These are phyloP conservation scores for Entomortierella parvispora DNA, from an alignment of 192 early-diverging fungal species.

Conservation along the genomic window DNA sequence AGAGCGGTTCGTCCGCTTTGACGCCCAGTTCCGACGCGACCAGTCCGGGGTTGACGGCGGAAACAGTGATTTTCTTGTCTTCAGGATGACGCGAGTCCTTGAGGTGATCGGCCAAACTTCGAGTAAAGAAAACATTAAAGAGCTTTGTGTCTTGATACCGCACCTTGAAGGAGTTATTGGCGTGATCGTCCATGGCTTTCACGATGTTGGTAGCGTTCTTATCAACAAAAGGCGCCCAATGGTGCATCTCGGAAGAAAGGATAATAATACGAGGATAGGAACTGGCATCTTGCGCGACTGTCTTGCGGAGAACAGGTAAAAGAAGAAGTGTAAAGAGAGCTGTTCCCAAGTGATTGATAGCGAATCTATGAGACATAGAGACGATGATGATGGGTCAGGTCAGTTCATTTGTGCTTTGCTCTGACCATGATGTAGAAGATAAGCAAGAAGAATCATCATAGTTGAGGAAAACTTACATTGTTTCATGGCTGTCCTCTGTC, in stretches of 20 bases:
- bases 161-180: background rate
- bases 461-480: constrained; percentile 18
- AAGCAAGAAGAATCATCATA: too few relatives aligned
- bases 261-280: constrained; percentile 25
- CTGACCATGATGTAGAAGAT: too few relatives aligned
- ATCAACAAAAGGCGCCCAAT: constrained; percentile 6
- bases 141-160: constrained; percentile 28
- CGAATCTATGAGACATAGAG: too few relatives aligned
- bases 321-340: constrained; percentile 25
- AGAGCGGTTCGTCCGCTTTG: background rate
- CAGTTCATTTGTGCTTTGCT: too few relatives aligned
- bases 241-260: constrained; percentile 38
- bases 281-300: constrained; percentile 2
- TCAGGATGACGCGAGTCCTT: constrained; percentile 7
- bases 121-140: constrained; percentile 33
- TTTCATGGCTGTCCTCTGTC: constrained; percentile 24
- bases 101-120: constrained; percentile 16
- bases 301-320: constrained; percentile 17
- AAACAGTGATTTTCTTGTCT: constrained; percentile 33
- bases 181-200: constrained; percentile 12
- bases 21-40: constrained; percentile 1
- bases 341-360: constrained; percentile 33
- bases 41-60: constrained; percentile 18
- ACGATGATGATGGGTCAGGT: too few relatives aligned
- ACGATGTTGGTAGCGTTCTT: constrained; percentile 17